These are phyloP conservation scores for Rhizopus arrhizus DNA, from an alignment of 371 early-diverging fungal genomes.

Conservation along the genomic window DNA sequence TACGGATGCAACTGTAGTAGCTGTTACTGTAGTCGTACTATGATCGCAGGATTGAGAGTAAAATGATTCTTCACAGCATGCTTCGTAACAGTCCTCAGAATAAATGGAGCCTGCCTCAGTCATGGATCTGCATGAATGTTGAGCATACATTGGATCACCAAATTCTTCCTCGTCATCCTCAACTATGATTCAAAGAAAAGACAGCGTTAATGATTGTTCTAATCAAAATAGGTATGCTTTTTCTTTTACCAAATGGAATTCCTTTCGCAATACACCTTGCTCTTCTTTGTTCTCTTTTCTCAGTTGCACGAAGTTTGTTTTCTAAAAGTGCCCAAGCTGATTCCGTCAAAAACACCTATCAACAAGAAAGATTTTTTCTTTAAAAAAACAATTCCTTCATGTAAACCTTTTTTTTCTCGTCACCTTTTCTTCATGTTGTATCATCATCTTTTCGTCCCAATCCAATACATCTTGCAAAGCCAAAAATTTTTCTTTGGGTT, in stretches of 20 bases:
- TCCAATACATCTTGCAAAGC: slow-evolving; percentile 27
- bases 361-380: not conserved
- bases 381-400: not conserved
- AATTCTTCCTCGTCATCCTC: slow-evolving; percentile 10
- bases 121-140: slow-evolving; percentile 21
- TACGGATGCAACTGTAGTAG: slow-evolving; percentile 14
- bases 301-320: slow-evolving; percentile 51
- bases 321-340: slow-evolving; percentile 70
- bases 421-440: slow-evolving; percentile 25
- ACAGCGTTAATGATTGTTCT: not conserved
- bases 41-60: slow-evolving; percentile 34
- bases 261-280: slow-evolving; percentile 37
- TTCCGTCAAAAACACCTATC: slow-evolving; percentile 70
- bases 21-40: slow-evolving; percentile 12
- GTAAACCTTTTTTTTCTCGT: not conserved
- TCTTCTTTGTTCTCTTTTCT: slow-evolving; percentile 40
- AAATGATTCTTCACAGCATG: slow-evolving; percentile 31
- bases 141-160: slow-evolving; percentile 19
- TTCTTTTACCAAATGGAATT: slow-evolving; percentile 28
- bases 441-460: slow-evolving; percentile 32
- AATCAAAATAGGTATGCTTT: not conserved
- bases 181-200: slow-evolving; percentile 3
- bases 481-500: slow-evolving; percentile 24
- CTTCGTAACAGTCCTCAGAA: slow-evolving; percentile 48
- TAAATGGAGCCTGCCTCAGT: slow-evolving; percentile 42